These are phyloP conservation scores for Auriscalpium orientale DNA, from an alignment of 768 basidiomycete genomes.

Conservation along the genomic window DNA sequence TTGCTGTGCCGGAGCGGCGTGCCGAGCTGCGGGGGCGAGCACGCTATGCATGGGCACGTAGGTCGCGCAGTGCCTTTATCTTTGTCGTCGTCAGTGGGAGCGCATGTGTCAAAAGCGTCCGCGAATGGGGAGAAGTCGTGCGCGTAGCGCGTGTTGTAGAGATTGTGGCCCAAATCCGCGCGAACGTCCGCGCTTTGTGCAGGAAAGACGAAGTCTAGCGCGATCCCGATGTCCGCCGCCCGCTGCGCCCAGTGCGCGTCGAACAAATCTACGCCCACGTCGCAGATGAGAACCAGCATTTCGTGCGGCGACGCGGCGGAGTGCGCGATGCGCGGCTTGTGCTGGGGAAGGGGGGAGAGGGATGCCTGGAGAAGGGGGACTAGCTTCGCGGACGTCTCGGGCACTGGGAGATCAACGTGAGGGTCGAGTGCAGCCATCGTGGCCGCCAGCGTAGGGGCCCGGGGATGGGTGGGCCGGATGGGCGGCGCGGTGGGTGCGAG, in stretches of 20 bases:
- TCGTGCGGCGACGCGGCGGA: constrained; percentile 60
- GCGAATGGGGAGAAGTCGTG: constrained; percentile 55
- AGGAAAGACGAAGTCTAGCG: constrained; percentile 75
- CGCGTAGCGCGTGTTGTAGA: constrained; percentile 53
- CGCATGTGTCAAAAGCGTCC: constrained; percentile 33
- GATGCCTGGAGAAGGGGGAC: constrained; percentile 50
- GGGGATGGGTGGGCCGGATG: background rate
- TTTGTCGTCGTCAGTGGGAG: constrained; percentile 30
- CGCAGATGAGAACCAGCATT: constrained; percentile 54
- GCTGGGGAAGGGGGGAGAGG: constrained; percentile 39
- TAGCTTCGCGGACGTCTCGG: constrained; percentile 14
- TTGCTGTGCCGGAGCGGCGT: constrained; percentile 14
- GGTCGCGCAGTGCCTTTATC: constrained; percentile 25
- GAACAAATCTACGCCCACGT: constrained; percentile 69
- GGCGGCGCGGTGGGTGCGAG: constrained; percentile 13
- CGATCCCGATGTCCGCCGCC: constrained; percentile 64
- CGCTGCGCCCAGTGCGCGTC: constrained; percentile 66
- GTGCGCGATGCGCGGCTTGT: constrained; percentile 60
- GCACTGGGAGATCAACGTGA: constrained; percentile 1
- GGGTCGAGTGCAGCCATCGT: background rate
- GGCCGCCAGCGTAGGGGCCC: background rate
- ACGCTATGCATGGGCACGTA: constrained; percentile 23
- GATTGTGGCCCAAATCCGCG: constrained; percentile 59
- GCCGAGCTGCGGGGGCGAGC: constrained; percentile 16
- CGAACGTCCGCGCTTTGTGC: constrained; percentile 22